A percentile compares a stretch with the other conserved stretches of the same genome.
These are phyloP conservation scores for Emmonsia crescens DNA, from an alignment of 2,329 filamentous ascomycete species.

Conservation along the genomic window DNA sequence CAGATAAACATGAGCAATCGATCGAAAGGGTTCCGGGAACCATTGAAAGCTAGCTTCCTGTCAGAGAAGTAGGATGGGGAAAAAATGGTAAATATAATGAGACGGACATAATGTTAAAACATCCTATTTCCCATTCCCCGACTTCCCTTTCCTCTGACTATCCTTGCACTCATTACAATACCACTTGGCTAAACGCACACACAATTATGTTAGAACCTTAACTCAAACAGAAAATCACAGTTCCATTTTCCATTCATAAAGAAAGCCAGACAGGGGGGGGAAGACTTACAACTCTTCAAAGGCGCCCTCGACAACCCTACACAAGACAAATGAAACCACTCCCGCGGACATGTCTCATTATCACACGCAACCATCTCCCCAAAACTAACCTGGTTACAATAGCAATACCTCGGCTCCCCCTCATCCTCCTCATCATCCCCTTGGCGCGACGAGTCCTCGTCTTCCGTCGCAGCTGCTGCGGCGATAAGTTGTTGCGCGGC, in stretches of 20 bases:
- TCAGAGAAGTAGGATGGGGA: background rate
- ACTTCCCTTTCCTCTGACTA: conserved; percentile 37
- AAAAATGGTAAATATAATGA: background rate
- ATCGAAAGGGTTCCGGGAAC: background rate
- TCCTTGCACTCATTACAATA: conserved; percentile 72
- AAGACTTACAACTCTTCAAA: conserved; percentile 57
- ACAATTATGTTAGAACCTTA: background rate
- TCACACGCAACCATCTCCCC: conserved; percentile 80
- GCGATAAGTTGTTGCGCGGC: conserved; percentile 11
- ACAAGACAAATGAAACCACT: conserved; percentile 79
- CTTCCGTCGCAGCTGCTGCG: conserved; percentile 25
- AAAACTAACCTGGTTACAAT: conserved; percentile 69
- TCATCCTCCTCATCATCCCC: conserved; percentile 48
- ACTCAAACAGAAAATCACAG: no score
- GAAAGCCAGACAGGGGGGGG: conserved; percentile 5
- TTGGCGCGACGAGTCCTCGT: conserved; percentile 32
- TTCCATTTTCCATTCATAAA: background rate
- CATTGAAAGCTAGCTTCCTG: background rate
- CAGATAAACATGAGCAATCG: background rate
- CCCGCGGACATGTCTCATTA: conserved; percentile 57
- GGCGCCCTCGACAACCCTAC: conserved; percentile 70
- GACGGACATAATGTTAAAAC: background rate
- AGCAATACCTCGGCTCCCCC: conserved; percentile 66
- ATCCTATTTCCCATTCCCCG: conserved; percentile 4
- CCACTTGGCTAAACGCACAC: conserved; percentile 55